Base-by-base conservation (phyloP, 495 filamentous ascomycete genomes). In the Aspergillus kassunensis region DNA sequence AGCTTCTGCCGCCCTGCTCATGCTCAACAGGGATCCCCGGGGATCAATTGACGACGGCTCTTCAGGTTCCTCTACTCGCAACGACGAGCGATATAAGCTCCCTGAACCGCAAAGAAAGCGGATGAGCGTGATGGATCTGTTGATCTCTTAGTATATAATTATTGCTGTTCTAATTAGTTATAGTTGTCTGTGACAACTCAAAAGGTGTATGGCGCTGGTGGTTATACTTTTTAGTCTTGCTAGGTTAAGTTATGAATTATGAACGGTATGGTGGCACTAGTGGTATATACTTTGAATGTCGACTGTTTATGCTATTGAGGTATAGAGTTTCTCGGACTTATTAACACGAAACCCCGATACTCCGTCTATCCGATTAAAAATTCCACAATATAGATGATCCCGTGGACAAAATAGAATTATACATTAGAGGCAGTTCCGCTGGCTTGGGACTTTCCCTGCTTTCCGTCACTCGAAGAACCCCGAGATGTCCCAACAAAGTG, bases 111-210 rank as follows among this genome's bases (percentile, higher is more conserved):
- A 64, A 20, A 49, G 63, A 40, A 65, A 65, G 55, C 83, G 86
- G 0, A 89, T 92, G 82, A 91, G 89, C 63, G 89, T 92, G 1
- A 82, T 77, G 49, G 89, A 95, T 69, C 67, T 93, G 48, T 73
- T 95, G 37, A 90, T 82, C 49, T 80, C 85, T 47, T 72, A 56
- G 53, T n/a, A 48, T 24, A 4, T 39, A n/a, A 35, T 27, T 25
- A 18, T 51, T 33, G 24, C 18, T 37, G 30, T 4, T 27, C 9
- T 27, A 23, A 20, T 42, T 36, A 24, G 36, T 37, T 15, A 52
- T 52, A 44, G 41, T 25, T 51, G 36, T 42, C 48, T 4, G 16
- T 29, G 49, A 33, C 7, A 51, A 51, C 27, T n/a, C 33, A 34
- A 51, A 42, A 51, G 35, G 29, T 24, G 19, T 24, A 27, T 9